Percentiles rank a stretch among this genome's conserved stretches.
phyloP scores from a whole-genome alignment of 1,284 basidiomycete species.

The Naganishia liquefaciens region DNA sequence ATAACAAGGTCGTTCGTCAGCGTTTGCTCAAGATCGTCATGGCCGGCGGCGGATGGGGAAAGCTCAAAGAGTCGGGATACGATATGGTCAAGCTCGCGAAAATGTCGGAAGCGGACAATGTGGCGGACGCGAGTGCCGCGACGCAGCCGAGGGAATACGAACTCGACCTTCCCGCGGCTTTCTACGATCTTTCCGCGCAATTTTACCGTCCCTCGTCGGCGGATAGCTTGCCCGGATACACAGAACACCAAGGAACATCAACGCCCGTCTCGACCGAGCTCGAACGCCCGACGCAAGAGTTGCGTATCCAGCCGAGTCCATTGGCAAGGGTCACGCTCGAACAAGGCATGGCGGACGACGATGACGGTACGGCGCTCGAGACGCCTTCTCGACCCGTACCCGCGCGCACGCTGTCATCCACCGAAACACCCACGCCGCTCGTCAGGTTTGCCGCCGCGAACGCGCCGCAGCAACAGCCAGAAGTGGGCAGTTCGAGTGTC shows the following conservation, averaged over 20 bases:
- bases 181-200: conserved; percentile 52
- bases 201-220: conserved; percentile 49
- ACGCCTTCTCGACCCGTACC: conserved; percentile 22
- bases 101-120: conserved; percentile 8
- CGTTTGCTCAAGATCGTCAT: conserved; percentile 51
- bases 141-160: conserved; percentile 33
- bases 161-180: conserved; percentile 43
- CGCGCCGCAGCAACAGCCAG: neutral
- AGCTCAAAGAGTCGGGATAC: conserved; percentile 47
- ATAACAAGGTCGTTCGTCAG: conserved; percentile 43
- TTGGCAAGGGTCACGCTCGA: neutral
- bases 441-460: neutral
- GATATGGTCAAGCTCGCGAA: conserved; percentile 53
- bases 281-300: conserved; percentile 32
- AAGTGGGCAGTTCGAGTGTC: conserved; percentile 18
- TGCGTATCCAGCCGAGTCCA: conserved; percentile 22
- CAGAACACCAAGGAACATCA: conserved; percentile 4
- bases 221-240: neutral
- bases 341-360: neutral
- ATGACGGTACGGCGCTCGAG: conserved; percentile 2
- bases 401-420: neutral
- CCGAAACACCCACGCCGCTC: conserved; percentile 14
- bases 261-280: conserved; percentile 30
- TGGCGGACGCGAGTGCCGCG: neutral
- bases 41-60: conserved; percentile 42